Percentiles rank a stretch among this genome's conserved stretches.
Conservation (phyloP, 192 early-diverging fungal genomes). For the Phycomyces blakesleeanus region DNA sequence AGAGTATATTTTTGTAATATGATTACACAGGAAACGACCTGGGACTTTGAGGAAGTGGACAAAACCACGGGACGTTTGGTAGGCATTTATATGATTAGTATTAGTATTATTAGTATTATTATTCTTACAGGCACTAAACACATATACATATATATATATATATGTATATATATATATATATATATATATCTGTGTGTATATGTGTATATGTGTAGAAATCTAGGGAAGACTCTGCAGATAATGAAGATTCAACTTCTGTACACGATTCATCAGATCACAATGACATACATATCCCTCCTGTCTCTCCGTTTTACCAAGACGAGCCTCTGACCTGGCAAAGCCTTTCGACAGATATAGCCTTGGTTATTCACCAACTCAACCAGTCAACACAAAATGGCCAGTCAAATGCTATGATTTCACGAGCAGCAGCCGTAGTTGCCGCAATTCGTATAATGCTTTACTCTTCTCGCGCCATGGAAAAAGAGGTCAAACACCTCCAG, state of each 20-base stretch:
- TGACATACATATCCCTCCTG: background rate
- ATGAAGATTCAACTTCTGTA: background rate
- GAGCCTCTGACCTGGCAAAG: slow-evolving; percentile 45
- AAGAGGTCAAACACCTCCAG: slow-evolving; percentile 50
- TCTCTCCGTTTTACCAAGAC: background rate
- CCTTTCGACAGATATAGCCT: slow-evolving; percentile 39
- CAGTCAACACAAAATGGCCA: slow-evolving; percentile 35
- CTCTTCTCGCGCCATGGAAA: slow-evolving; percentile 64
- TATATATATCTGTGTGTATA: background rate
- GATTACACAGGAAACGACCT: slow-evolving; percentile 55
- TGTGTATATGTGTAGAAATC: background rate
- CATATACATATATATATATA: background rate
- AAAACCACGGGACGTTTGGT: slow-evolving; percentile 48
- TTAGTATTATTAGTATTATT: background rate
- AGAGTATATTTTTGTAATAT: slow-evolving; percentile 55
- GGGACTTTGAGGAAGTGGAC: slow-evolving; percentile 51
- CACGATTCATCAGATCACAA: background rate
- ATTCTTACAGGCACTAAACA: background rate
- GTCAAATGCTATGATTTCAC: background rate
- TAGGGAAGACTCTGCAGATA: background rate
- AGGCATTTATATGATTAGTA: background rate
- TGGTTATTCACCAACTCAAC: slow-evolving; percentile 51
- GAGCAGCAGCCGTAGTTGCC: slow-evolving; percentile 58
- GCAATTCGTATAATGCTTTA: slow-evolving; percentile 82
- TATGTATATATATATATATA: too few relatives aligned